Evolutionary conservation across 148 eudicot species (phyloP).

Genomic region (Bassia scoparia): DNA sequence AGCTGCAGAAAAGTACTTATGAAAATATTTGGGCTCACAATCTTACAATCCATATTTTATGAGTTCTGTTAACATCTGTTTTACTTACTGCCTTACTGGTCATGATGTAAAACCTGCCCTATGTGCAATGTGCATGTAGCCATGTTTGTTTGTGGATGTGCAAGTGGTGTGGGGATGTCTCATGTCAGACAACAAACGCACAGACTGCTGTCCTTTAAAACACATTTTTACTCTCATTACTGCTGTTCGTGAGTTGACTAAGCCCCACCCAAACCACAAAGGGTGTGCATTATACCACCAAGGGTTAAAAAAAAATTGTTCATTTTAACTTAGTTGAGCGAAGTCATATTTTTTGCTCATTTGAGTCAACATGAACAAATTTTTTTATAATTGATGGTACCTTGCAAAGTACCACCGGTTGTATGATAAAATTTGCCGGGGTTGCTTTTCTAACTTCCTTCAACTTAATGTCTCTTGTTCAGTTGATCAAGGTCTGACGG

Average conservation of each 20-base stretch:
- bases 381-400: too few species aligned
- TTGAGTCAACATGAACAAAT: too few species aligned
- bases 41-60: neutral
- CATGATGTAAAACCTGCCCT: constrained; percentile 1
- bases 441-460: constrained; percentile 5
- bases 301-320: too few species aligned
- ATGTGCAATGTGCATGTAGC: neutral
- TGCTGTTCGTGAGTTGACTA: too few species aligned
- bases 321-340: too few species aligned
- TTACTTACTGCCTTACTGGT: too few species aligned
- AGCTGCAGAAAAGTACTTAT: neutral
- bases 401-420: too few species aligned
- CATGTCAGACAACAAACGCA: neutral
- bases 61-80: neutral
- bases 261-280: too few species aligned
- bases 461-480: constrained; percentile 5
- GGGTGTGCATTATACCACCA: too few species aligned
- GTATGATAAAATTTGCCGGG: too few species aligned
- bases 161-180: neutral
- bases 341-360: too few species aligned
- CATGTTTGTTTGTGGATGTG: neutral
- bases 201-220: neutral
- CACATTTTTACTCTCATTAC: too few species aligned
- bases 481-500: constrained; percentile 78
- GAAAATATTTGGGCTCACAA: neutral